phyloP scores from a whole-genome alignment of 2,329 filamentous ascomycete species.

The Drechmeria coniospora region DNA sequence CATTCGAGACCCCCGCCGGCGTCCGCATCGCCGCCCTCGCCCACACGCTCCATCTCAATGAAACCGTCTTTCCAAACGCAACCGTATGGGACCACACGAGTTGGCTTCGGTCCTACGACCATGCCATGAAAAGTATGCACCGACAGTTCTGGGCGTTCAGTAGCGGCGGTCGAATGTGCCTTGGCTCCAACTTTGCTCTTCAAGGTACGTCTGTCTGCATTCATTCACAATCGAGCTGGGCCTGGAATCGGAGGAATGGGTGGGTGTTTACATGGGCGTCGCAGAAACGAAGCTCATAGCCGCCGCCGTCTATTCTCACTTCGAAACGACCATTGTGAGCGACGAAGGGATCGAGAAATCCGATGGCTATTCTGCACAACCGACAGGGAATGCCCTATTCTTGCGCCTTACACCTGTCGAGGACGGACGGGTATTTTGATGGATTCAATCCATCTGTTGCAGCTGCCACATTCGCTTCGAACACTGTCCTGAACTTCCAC shows the following conservation, averaged over 20 bases:
- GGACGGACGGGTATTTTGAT: neutral
- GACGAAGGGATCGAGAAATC: slow-evolving; percentile 1
- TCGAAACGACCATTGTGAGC: neutral
- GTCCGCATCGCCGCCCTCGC: slow-evolving; percentile 35
- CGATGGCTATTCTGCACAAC: slow-evolving; percentile 2
- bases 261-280: too few relatives aligned
- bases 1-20: slow-evolving; percentile 31
- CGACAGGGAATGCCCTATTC: neutral
- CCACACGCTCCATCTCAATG: slow-evolving; percentile 40
- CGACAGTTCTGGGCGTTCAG: slow-evolving; percentile 53
- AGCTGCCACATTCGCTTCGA: too few relatives aligned
- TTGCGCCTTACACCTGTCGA: neutral
- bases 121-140: slow-evolving; percentile 25
- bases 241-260: too few relatives aligned
- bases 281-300: slow-evolving; percentile 1
- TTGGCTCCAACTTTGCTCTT: slow-evolving; percentile 53
- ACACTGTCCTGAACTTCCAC: too few relatives aligned
- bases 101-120: slow-evolving; percentile 32
- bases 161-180: slow-evolving; percentile 51
- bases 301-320: slow-evolving; percentile 1
- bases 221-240: neutral
- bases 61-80: slow-evolving; percentile 30
- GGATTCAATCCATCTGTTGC: too few relatives aligned
- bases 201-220: slow-evolving; percentile 23
- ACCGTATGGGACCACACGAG: slow-evolving; percentile 32